A percentile compares a stretch with the other conserved stretches of the same genome.
Evolutionary conservation across 1,284 basidiomycete genomes (phyloP).

Genomic region (Porogramme epimiltina): DNA sequence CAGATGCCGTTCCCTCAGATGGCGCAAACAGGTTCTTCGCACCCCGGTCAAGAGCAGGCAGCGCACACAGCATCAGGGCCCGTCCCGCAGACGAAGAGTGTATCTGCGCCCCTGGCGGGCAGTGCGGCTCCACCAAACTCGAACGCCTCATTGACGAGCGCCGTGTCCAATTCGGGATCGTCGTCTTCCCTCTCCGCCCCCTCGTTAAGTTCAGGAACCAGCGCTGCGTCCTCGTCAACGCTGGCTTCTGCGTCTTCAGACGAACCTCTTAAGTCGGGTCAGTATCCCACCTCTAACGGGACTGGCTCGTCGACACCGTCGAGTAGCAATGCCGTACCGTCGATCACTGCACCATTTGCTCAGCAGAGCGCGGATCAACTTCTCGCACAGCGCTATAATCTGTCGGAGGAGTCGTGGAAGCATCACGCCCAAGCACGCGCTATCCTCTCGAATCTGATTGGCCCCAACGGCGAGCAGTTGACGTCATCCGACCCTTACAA

Average conservation of each 20-base stretch:
- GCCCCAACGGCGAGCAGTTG: conserved; percentile 81
- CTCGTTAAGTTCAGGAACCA: conserved; percentile 59
- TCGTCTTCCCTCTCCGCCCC: conserved; percentile 57
- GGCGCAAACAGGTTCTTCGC: conserved; percentile 14
- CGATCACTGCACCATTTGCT: conserved; percentile 43
- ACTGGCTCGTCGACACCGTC: conserved; percentile 10
- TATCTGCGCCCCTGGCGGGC: conserved; percentile 66
- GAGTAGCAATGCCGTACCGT: conserved; percentile 27
- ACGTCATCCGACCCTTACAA: conserved; percentile 89
- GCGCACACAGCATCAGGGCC: conserved; percentile 44
- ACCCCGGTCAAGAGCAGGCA: background rate
- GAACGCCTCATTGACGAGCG: conserved; percentile 40
- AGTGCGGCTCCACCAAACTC: conserved; percentile 33
- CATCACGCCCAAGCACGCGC: conserved; percentile 79
- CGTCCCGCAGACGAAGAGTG: conserved; percentile 53
- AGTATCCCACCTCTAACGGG: conserved; percentile 40
- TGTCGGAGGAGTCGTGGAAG: conserved; percentile 79
- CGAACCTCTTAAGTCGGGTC: conserved; percentile 39
- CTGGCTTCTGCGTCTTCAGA: conserved; percentile 50
- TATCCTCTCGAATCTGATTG: conserved; percentile 77
- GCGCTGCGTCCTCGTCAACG: conserved; percentile 46
- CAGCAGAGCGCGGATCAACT: conserved; percentile 43
- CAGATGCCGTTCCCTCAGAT: conserved; percentile 47
- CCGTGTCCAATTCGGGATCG: conserved; percentile 52
- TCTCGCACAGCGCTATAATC: conserved; percentile 52